Evolutionary conservation across 2,329 filamentous ascomycete genomes (phyloP).

Genomic region (Aspergillaceae sp.): DNA sequence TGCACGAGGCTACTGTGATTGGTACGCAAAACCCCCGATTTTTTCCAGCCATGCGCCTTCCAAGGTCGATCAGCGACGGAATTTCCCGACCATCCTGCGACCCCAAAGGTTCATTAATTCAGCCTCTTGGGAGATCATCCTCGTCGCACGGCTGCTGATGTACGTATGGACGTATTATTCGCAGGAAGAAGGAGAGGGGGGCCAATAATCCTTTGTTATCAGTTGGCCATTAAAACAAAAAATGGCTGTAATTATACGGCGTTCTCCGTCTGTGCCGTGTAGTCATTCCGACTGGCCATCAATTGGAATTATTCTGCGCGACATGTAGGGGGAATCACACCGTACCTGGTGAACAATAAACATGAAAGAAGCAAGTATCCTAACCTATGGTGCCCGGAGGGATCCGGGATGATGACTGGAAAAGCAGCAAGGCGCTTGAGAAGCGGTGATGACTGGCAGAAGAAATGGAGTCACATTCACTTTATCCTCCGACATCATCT

Average conservation of each 20-base stretch:
- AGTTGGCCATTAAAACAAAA: neutral
- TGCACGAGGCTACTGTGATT: constrained; percentile 13
- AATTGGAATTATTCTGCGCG: neutral
- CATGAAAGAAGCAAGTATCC: no score
- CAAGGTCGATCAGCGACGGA: constrained; percentile 24
- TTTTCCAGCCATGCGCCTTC: constrained; percentile 12
- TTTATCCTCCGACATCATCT: no score
- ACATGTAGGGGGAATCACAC: neutral
- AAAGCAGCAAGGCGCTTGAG: no score
- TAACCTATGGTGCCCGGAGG: no score
- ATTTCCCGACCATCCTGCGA: constrained; percentile 17
- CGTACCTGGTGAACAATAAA: neutral
- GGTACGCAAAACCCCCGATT: constrained; percentile 22
- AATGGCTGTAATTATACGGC: neutral
- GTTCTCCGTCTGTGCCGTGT: neutral
- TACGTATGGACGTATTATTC: neutral
- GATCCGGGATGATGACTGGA: no score
- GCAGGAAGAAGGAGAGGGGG: neutral
- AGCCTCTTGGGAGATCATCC: neutral
- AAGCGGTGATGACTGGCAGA: no score
- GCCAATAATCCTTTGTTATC: neutral
- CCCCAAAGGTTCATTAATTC: neutral
- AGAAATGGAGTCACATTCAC: no score
- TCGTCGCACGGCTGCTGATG: neutral
- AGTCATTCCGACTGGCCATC: neutral